Percentiles rank a stretch among this genome's conserved stretches.
Evolutionary conservation across 73 alveolate species (phyloP).

Genomic region (Urostyla sp.): DNA sequence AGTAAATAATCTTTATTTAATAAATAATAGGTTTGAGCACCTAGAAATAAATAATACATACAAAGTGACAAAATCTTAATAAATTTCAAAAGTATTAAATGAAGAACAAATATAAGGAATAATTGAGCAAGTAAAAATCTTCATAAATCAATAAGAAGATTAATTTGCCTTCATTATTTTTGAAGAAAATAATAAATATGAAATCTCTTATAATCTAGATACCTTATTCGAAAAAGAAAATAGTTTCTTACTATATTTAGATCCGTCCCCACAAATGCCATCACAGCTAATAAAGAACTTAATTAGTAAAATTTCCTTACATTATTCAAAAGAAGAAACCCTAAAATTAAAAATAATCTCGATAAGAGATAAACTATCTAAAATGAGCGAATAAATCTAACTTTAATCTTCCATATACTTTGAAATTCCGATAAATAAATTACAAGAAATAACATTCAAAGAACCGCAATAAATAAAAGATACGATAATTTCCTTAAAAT

Average conservation of each 20-base stretch:
- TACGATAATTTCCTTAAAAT: conserved; percentile 72
- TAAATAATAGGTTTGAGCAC: not conserved
- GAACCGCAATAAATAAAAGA: conserved; percentile 51
- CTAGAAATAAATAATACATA: not conserved
- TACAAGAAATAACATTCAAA: not conserved
- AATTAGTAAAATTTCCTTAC: not conserved
- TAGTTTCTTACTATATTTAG: conserved; percentile 17
- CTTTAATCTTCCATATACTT: conserved; percentile 43
- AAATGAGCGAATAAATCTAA: conserved; percentile 25
- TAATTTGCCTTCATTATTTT: not conserved
- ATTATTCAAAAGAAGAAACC: not conserved
- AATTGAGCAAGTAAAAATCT: not conserved
- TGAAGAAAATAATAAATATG: not conserved
- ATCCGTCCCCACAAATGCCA: conserved; percentile 65
- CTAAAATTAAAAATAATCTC: not conserved
- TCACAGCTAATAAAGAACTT: conserved; percentile 20
- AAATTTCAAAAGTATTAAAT: not conserved
- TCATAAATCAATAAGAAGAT: conserved; percentile 17
- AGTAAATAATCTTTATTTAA: conserved; percentile 8
- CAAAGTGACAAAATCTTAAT: conserved; percentile 12
- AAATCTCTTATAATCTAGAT: not conserved
- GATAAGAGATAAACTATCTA: conserved; percentile 39
- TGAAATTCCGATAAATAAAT: conserved; percentile 26
- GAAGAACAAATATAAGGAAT: conserved; percentile 18
- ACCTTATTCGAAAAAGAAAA: not conserved